These are phyloP conservation scores for Boletus sp. DNA, from an alignment of 768 basidiomycete species.

Conservation along the genomic window DNA sequence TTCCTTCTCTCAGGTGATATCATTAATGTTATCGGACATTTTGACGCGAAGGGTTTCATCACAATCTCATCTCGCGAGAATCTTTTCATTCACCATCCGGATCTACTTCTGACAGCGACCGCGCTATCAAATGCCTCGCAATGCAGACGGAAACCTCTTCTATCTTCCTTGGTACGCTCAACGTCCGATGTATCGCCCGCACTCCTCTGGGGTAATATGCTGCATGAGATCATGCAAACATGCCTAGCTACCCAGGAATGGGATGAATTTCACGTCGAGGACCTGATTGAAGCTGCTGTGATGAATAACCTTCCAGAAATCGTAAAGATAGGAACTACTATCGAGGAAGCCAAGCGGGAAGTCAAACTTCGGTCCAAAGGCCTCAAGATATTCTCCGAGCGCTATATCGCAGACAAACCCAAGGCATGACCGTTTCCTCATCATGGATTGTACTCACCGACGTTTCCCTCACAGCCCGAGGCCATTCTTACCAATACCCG, in stretches of 20 bases:
- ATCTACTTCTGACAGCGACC: constrained; percentile 88
- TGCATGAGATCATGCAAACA: constrained; percentile 88
- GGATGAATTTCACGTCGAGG: constrained; percentile 62
- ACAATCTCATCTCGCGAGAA: constrained; percentile 62
- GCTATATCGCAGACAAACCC: constrained; percentile 63
- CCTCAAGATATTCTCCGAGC: constrained; percentile 58
- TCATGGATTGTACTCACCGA: background rate
- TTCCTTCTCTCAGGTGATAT: constrained; percentile 59
- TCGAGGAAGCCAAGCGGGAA: constrained; percentile 67
- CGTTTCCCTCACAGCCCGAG: constrained; percentile 41
- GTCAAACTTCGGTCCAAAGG: constrained; percentile 62
- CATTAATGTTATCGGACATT: constrained; percentile 70
- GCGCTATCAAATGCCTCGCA: constrained; percentile 79
- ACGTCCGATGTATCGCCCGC: constrained; percentile 61
- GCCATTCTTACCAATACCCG: constrained; percentile 72
- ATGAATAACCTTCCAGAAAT: constrained; percentile 56
- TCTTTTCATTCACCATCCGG: constrained; percentile 86
- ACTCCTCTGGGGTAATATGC: constrained; percentile 87
- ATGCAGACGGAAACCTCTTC: constrained; percentile 85
- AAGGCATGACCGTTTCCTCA: constrained; percentile 44
- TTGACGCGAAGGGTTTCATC: constrained; percentile 42
- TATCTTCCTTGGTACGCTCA: constrained; percentile 62
- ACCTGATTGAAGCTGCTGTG: constrained; percentile 56
- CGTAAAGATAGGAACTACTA: constrained; percentile 52
- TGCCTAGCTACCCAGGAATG: constrained; percentile 64